Conservation (phyloP, 345 rosid species). For the Lagerstroemia speciosa region DNA sequence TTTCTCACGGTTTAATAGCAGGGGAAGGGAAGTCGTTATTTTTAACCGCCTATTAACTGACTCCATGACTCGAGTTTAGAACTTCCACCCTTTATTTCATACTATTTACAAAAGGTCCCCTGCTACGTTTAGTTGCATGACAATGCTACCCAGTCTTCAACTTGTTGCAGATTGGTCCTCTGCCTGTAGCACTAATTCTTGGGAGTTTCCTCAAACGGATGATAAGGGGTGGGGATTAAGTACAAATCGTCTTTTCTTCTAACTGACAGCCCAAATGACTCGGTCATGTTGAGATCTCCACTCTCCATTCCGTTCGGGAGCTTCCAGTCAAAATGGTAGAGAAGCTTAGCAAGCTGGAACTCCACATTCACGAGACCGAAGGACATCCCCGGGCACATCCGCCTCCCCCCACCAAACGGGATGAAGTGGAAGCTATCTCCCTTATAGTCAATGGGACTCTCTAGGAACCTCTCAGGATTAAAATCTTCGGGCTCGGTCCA, state of each 20-base stretch:
- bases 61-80: no score
- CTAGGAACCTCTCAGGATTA: constrained; percentile 20
- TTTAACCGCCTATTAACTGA: no score
- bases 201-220: not conserved
- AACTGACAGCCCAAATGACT: not conserved
- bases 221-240: not conserved
- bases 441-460: constrained; percentile 15
- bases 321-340: constrained; percentile 24
- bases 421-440: constrained; percentile 16
- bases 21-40: no score
- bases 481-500: constrained; percentile 23
- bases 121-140: no score
- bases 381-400: constrained; percentile 25
- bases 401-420: constrained; percentile 25
- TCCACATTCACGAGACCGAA: constrained; percentile 9
- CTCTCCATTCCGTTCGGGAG: constrained; percentile 13
- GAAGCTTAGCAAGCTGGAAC: constrained; percentile 17
- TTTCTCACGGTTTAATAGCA: no score
- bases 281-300: constrained; percentile 11
- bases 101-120: no score
- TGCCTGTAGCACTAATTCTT: no score
- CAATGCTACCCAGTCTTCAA: no score
- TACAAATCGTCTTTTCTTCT: constrained; percentile 8
- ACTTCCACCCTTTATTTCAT: no score
- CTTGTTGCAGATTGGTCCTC: no score